Conservation (phyloP, 176 grass and related monocot genomes). For the Pharus latifolius region DNA sequence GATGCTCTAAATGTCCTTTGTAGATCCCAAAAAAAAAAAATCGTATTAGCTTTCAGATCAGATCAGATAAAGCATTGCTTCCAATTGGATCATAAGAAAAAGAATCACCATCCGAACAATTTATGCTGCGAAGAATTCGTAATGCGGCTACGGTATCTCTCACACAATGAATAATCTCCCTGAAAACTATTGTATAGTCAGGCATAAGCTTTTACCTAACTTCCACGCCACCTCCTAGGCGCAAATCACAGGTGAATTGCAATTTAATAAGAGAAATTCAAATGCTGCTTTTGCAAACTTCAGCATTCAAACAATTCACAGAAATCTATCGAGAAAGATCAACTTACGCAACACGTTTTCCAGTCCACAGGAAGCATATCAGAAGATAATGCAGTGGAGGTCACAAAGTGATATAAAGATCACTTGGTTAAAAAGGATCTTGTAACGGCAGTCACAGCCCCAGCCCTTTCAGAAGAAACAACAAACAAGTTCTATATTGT, state of each 20-base stretch:
- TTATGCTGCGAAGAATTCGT: conserved; percentile 2
- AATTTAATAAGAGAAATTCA: not conserved
- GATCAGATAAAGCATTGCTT: conserved; percentile 15
- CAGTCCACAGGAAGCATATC: not conserved
- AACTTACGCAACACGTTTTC: not conserved
- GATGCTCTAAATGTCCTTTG: not conserved
- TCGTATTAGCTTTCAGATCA: not conserved
- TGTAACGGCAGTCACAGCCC: not conserved
- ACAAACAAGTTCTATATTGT: not conserved
- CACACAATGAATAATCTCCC: not conserved
- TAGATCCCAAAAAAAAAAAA: not conserved
- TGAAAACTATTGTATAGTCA: not conserved
- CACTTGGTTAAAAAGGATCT: not conserved
- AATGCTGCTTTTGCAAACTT: not conserved
- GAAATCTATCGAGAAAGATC: not conserved
- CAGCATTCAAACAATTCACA: not conserved
- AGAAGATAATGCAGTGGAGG: not conserved
- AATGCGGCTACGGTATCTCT: not conserved
- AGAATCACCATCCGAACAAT: conserved; percentile 10
- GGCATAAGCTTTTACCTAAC: not conserved
- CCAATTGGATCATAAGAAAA: not conserved
- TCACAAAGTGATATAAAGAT: not conserved
- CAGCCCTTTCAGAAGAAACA: not conserved
- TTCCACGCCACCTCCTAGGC: not conserved
- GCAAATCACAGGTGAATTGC: not conserved